These are phyloP conservation scores for Talaromyces sp. DNA, from an alignment of 2,329 filamentous ascomycete species.

Conservation along the genomic window DNA sequence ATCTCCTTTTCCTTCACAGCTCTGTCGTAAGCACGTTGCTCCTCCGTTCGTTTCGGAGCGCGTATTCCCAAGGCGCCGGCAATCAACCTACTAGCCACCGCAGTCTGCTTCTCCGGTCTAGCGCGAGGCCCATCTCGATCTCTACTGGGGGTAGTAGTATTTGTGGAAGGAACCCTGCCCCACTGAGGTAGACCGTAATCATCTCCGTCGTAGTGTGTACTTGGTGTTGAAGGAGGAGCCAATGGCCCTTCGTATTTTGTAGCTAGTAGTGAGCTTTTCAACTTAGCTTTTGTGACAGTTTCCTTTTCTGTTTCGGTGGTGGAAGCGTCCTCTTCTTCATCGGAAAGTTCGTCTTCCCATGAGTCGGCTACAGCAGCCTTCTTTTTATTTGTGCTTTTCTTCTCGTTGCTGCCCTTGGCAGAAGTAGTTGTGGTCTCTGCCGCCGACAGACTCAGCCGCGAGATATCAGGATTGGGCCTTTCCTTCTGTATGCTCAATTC, in stretches of 20 bases:
- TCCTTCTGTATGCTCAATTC: slow-evolving; percentile 30
- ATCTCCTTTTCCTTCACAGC: slow-evolving; percentile 81
- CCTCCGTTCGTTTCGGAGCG: slow-evolving; percentile 77
- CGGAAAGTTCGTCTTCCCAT: slow-evolving; percentile 71
- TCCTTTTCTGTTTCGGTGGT: slow-evolving; percentile 28
- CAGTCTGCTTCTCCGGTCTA: slow-evolving; percentile 88
- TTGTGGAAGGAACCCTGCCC: slow-evolving; percentile 19
- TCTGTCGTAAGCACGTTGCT: slow-evolving; percentile 82
- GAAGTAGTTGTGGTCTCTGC: background rate
- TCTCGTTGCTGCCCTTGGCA: slow-evolving; percentile 23
- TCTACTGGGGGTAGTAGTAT: slow-evolving; percentile 10
- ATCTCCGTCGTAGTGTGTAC: slow-evolving; percentile 27
- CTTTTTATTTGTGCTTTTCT: slow-evolving; percentile 35
- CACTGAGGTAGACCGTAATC: slow-evolving; percentile 5
- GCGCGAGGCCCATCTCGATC: slow-evolving; percentile 22
- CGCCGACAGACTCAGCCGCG: slow-evolving; percentile 25
- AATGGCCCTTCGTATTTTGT: slow-evolving; percentile 31
- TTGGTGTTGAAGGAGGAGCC: slow-evolving; percentile 67
- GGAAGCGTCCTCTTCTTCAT: slow-evolving; percentile 35
- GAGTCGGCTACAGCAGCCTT: slow-evolving; percentile 59
- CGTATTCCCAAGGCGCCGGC: slow-evolving; percentile 81
- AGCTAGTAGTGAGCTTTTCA: slow-evolving; percentile 28
- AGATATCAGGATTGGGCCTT: slow-evolving; percentile 30
- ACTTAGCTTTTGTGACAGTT: slow-evolving; percentile 21
- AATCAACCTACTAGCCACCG: slow-evolving; percentile 85